Percentiles rank a stretch among this genome's conserved stretches.
Conservation (phyloP, 2,329 filamentous ascomycete genomes). For the Penicillium sp. region DNA sequence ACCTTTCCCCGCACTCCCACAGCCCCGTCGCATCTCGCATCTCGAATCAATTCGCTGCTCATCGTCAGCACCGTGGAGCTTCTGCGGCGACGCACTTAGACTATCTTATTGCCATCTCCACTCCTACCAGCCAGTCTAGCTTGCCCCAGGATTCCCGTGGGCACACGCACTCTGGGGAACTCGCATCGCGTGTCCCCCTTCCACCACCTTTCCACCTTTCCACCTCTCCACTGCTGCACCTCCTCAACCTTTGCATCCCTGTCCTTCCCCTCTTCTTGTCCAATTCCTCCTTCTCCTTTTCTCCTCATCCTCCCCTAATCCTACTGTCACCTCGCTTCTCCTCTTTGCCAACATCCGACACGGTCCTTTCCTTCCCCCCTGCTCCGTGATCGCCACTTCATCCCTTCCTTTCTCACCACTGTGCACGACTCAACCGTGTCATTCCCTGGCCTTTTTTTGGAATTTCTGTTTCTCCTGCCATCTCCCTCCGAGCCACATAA, state of each 20-base stretch:
- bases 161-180: conserved; percentile 6
- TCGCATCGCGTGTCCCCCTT: conserved; percentile 3
- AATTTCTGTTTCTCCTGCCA: background rate
- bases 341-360: background rate
- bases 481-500: conserved; percentile 25
- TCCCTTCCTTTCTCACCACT: conserved; percentile 4
- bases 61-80: background rate
- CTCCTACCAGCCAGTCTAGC: background rate
- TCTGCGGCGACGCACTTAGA: conserved; percentile 1
- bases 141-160: background rate
- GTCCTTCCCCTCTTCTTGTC: conserved; percentile 1
- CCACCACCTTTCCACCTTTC: background rate
- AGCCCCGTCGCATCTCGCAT: background rate
- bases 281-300: background rate
- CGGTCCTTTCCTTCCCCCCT: conserved; percentile 4
- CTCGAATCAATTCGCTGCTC: conserved; percentile 5
- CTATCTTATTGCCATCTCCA: background rate
- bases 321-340: background rate
- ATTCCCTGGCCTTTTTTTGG: background rate
- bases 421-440: background rate
- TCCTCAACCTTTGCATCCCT: conserved; percentile 1
- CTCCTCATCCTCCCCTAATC: background rate
- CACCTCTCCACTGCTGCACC: background rate
- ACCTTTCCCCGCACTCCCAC: conserved; percentile 14
- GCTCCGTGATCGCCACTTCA: conserved; percentile 7